These are phyloP conservation scores for Pseudoscleropodium purum DNA, from an alignment of 225 moss, liverwort and hornwort species.

Conservation along the genomic window DNA sequence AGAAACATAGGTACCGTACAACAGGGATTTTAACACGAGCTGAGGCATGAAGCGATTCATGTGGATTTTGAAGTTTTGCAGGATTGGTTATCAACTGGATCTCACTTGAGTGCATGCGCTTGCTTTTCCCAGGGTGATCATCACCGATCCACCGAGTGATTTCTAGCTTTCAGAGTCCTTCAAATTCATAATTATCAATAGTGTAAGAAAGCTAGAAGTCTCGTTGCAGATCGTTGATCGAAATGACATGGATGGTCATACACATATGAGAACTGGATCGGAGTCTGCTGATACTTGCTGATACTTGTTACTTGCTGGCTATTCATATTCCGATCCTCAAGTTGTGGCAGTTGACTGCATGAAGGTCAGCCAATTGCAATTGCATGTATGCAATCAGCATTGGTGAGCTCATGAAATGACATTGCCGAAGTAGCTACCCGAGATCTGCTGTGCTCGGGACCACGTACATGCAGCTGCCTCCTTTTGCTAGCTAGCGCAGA, in stretches of 20 bases:
- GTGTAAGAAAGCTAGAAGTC: neutral
- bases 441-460: no score
- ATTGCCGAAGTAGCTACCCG: no score
- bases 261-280: no score
- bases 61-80: neutral
- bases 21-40: neutral
- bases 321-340: no score
- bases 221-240: neutral
- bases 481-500: no score
- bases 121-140: neutral
- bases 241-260: neutral
- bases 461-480: no score
- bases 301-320: no score
- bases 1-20: neutral
- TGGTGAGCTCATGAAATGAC: no score
- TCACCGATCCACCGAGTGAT: neutral
- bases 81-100: neutral
- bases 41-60: neutral
- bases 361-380: no score
- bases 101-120: neutral
- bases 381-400: no score
- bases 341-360: no score
- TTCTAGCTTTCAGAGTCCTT: neutral
- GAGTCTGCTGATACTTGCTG: no score
- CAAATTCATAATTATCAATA: neutral